Base-by-base conservation (phyloP, 2,329 filamentous ascomycete genomes). In the Ambrosiella cleistominuta region DNA sequence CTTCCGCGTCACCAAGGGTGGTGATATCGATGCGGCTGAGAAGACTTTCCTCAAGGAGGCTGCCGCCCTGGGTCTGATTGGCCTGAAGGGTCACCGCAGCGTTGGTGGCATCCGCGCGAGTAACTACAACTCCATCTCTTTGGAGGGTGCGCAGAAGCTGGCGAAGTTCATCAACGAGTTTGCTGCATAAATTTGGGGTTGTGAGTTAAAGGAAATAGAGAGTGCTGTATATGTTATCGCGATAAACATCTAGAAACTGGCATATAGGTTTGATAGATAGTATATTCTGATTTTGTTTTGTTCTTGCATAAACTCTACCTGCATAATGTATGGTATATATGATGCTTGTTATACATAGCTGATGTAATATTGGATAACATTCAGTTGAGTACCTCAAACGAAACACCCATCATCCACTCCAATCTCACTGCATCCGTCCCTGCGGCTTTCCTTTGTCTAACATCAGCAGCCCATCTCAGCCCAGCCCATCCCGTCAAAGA, bases 121-220 rank as follows among this genome's bases (percentile, higher is more conserved):
- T 69, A 95, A 93, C 68, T 97, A 96, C 72, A 96, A 95, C 71
- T 85, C 87, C 1, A 83, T 96, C 47, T 70, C 85, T 0, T 66
- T 84, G 0, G 77, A 80, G 45, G 83, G 80, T 0, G 83, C 81
- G 0, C 74, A 86, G 70, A 84, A 84, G 69, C 73, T 90, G 51
- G 82, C 78, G 52, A 69, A 71, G 36, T 88, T 85, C 62, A 75
- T 89, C 56, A 66, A 71, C 9, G 66, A 68, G 0, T 82, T 81
- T 67, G 77, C 78, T 19, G 37, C 54, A 38, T 54, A 51, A 49
- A 5, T 27, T 27, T 27, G 3, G 44, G 44, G 44, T 47, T n/a
- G 15, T 15, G 11, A 15, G 9, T 11, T 51, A 2, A 19, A 9
- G 17, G 35, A 27, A 51, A 51, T 35, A 51, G 47, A 19, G n/a